Base-by-base conservation (phyloP, 73 alveolate genomes). In the Paramecium bursaria region DNA sequence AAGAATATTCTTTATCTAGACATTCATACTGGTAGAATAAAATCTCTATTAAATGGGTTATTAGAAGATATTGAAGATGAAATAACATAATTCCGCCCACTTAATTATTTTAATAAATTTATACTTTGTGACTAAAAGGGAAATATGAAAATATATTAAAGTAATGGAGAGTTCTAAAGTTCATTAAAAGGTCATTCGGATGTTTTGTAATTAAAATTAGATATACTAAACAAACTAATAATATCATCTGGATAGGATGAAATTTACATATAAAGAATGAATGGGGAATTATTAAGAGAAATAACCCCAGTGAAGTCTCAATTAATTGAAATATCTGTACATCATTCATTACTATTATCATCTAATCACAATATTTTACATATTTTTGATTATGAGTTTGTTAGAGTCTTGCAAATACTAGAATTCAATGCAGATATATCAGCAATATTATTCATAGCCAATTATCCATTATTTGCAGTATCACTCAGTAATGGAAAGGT, bases 371-470 rank as follows among this genome's bases (percentile, higher is more conserved):
- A 55, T 44, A 31, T 33, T 54, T 44, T 79, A 19, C 54, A 79
- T 14, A 73, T 79, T 9, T 79, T 79, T 54, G 89, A 79, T 22
- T 79, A 79, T 27, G 89, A 79, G 54, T 79, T 79, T 19, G 77
- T 51, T 25, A 79, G 54, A 79, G 29, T 54, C 11, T 23, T 79
- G 13, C 42, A 50, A 10, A 53, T 61, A 44, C 42, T 79, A 26
- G 89, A 79, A 79, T 53, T 54, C 15, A 82, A 79, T 17, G 55
- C 46, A 0, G 82, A 67, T 33, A 67, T 67, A 7, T 39, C 82
- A 19, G 49, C 82, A 14, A 31, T 67, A 1, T 39, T 19, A 0
- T 67, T 67, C 21, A 67, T 67, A 9, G 82, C 82, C 17, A 67
- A 67, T 67, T 67, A 67, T 19, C 82, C 82, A 19, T 11, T 67